Percentiles rank a stretch among this genome's conserved stretches.
These are phyloP conservation scores for Leucosporidium scottii DNA, from an alignment of 768 basidiomycete species.

Conservation along the genomic window DNA sequence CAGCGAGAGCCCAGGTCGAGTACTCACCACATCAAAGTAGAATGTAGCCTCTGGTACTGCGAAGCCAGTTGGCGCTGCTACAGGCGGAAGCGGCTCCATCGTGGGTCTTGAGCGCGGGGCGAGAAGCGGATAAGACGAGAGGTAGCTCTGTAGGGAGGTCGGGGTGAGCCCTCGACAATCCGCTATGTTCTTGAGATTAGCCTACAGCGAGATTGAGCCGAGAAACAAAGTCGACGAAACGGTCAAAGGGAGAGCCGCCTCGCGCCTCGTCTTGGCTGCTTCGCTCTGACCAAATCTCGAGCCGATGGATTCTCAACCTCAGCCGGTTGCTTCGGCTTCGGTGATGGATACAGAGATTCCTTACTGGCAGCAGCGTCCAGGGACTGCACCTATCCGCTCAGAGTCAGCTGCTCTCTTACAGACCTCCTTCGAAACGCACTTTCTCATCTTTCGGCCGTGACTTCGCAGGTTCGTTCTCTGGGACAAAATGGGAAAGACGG, in stretches of 20 bases:
- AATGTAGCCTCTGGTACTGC: not conserved
- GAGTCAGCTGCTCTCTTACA: not conserved
- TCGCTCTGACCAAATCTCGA: not conserved
- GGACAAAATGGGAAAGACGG: constrained; percentile 18
- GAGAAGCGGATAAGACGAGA: not conserved
- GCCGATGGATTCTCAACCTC: not conserved
- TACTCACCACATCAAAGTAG: not conserved
- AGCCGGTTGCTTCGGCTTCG: not conserved
- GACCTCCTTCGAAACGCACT: not conserved
- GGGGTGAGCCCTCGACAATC: too few species aligned
- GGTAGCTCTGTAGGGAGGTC: too few species aligned
- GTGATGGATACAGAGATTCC: not conserved
- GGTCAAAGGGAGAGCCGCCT: not conserved
- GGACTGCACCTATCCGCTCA: constrained; percentile 6
- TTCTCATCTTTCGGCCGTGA: not conserved
- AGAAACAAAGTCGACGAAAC: not conserved
- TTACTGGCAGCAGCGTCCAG: not conserved
- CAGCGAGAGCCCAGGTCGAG: too few species aligned
- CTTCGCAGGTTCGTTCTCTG: constrained; percentile 17
- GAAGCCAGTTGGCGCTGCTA: not conserved
- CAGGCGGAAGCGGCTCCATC: not conserved
- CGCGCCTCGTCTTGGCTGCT: not conserved
- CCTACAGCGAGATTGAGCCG: too few species aligned
- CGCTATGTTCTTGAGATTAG: too few species aligned
- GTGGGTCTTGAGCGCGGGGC: not conserved